These are phyloP conservation scores for Lactarius indigo DNA, from an alignment of 768 basidiomycete species.

Conservation along the genomic window DNA sequence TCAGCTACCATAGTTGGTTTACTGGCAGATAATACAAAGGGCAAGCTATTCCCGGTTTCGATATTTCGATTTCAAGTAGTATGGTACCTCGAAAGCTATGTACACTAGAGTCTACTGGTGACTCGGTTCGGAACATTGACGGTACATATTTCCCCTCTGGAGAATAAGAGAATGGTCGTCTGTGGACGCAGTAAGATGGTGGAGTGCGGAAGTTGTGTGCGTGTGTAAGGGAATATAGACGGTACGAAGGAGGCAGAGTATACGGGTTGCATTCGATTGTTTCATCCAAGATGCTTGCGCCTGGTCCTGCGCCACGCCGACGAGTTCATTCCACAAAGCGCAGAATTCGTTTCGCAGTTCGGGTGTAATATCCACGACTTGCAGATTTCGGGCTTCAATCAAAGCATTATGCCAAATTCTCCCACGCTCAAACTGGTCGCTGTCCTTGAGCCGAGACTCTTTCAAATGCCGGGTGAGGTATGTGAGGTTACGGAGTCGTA, in stretches of 20 bases:
- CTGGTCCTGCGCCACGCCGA: not conserved
- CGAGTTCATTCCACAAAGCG: conserved; percentile 8
- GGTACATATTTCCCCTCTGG: not conserved
- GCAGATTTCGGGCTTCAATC: not conserved
- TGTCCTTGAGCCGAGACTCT: not conserved
- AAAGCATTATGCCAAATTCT: not conserved
- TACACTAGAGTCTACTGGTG: not conserved
- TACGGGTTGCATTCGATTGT: conserved; percentile 3
- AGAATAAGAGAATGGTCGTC: not conserved
- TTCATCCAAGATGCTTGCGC: not conserved
- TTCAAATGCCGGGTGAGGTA: not conserved
- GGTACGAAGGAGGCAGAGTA: conserved; percentile 1
- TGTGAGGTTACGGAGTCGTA: conserved; percentile 3
- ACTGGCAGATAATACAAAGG: no score
- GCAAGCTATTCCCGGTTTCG: no score
- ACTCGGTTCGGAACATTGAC: not conserved
- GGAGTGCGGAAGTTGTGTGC: not conserved
- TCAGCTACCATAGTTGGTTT: no score
- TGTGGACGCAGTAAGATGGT: not conserved
- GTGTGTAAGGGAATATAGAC: conserved; percentile 5
- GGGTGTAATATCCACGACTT: not conserved
- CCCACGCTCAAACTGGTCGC: not conserved
- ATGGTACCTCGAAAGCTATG: no score
- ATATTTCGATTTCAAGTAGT: no score
- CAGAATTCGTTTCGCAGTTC: conserved; percentile 6